These are phyloP conservation scores for Parmelia sp. DNA, from an alignment of 495 filamentous ascomycete genomes.

Conservation along the genomic window DNA sequence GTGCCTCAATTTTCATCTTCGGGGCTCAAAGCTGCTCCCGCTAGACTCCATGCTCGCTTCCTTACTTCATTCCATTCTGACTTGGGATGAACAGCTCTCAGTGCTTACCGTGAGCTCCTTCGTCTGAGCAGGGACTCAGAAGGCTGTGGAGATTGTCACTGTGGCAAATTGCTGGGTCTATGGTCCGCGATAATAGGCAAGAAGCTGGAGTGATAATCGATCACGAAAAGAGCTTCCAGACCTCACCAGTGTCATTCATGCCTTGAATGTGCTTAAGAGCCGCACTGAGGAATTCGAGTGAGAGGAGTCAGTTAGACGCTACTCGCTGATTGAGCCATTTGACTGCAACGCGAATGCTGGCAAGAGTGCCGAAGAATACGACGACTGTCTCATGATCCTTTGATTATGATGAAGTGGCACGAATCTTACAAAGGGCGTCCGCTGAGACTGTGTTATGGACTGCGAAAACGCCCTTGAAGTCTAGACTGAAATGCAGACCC, in stretches of 20 bases:
- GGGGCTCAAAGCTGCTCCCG: background rate
- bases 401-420: background rate
- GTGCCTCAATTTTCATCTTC: background rate
- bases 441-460: background rate
- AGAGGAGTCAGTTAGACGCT: too few relatives aligned
- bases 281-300: background rate
- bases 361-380: background rate
- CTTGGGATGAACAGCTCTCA: background rate
- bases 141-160: conserved; percentile 3
- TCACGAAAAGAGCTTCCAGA: background rate
- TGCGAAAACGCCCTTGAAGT: background rate
- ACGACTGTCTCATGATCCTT: background rate
- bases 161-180: conserved; percentile 7
- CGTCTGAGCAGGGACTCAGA: background rate
- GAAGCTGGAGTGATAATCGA: background rate
- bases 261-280: background rate
- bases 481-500: too few relatives aligned
- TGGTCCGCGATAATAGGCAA: conserved; percentile 10
- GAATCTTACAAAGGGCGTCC: background rate
- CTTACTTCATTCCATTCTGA: background rate
- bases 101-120: background rate
- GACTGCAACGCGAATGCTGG: background rate
- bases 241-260: background rate
- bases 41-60: background rate
- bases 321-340: background rate